A percentile compares a stretch with the other conserved stretches of the same genome.
Conservation (phyloP, 2,329 filamentous ascomycete genomes). For the Diaporthe helianthi region DNA sequence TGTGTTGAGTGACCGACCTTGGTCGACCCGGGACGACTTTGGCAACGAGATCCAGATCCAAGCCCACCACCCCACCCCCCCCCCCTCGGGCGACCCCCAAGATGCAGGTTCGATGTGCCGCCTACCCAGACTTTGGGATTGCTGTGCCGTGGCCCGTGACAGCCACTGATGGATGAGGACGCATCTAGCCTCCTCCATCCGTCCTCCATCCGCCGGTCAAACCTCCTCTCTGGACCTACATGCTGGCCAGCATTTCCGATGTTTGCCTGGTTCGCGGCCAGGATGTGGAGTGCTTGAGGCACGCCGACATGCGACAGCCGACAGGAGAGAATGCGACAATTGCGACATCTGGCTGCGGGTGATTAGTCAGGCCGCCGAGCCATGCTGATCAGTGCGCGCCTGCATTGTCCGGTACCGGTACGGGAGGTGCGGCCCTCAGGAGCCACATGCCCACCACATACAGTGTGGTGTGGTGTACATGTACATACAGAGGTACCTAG, state of each 20-base stretch:
- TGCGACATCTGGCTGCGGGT: slow-evolving; percentile 9
- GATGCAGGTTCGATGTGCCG: slow-evolving; percentile 7
- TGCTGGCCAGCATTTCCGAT: slow-evolving; percentile 9
- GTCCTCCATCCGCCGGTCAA: neutral
- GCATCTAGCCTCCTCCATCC: neutral
- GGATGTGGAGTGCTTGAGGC: slow-evolving; percentile 13
- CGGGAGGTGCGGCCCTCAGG: neutral
- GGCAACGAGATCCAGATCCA: slow-evolving; percentile 25
- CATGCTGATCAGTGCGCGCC: slow-evolving; percentile 2
- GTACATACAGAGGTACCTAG: too few relatives aligned
- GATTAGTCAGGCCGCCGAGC: slow-evolving; percentile 10
- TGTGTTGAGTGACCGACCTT: slow-evolving; percentile 14
- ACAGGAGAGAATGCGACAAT: neutral
- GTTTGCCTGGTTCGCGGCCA: neutral
- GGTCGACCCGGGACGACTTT: slow-evolving; percentile 12
- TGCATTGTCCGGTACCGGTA: neutral
- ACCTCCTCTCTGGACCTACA: neutral
- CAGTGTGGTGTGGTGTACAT: too few relatives aligned
- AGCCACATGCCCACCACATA: neutral
- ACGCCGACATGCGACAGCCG: slow-evolving; percentile 9
- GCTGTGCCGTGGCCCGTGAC: slow-evolving; percentile 10
- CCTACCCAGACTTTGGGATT: neutral
- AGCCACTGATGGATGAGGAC: neutral
- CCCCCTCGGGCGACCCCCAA: neutral
- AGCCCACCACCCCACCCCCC: neutral